Percentiles rank a stretch among this genome's conserved stretches.
phyloP scores from a whole-genome alignment of 805 yeast species.

The Yamadazyma insecticola region DNA sequence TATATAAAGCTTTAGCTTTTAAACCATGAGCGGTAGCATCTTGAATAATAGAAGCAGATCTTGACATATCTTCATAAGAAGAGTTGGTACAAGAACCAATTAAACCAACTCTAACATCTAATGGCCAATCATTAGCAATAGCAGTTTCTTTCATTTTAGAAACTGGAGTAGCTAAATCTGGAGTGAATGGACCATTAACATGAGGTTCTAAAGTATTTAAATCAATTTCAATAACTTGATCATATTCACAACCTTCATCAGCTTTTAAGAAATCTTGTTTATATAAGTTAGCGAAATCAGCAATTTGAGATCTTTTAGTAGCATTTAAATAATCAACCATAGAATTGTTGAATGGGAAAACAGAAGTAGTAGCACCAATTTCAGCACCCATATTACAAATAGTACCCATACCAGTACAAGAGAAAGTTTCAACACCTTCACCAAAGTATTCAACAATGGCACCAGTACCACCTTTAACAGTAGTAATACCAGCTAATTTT shows the following conservation, averaged over 20 bases:
- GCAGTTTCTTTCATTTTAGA: conserved; percentile 84
- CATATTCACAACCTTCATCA: conserved; percentile 91
- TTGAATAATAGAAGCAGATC: conserved; percentile 87
- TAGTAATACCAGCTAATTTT: conserved; percentile 87
- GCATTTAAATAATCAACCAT: conserved; percentile 84
- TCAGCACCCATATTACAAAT: conserved; percentile 99
- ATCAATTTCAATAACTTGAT: conserved; percentile 87
- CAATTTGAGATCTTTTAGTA: conserved; percentile 81
- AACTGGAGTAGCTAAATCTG: conserved; percentile 94
- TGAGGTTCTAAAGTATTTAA: conserved; percentile 88
- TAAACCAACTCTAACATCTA: conserved; percentile 86
- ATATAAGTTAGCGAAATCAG: conserved; percentile 72
- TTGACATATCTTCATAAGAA: conserved; percentile 96
- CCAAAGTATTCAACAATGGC: conserved; percentile 95
- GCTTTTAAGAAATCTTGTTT: conserved; percentile 66
- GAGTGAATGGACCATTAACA: conserved; percentile 97
- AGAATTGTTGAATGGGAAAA: conserved; percentile 92
- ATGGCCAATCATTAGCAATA: conserved; percentile 85
- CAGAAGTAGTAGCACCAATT: conserved; percentile 97
- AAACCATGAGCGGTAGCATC: conserved; percentile 91
- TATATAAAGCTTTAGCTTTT: conserved; percentile 85
- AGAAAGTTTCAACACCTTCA: conserved; percentile 86
- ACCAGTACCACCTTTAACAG: conserved; percentile 99
- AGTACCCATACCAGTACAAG: conserved; percentile 99
- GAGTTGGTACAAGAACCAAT: conserved; percentile 99